Evolutionary conservation across 805 yeast genomes (phyloP).

Genomic region (Nakazawaea siamensis): DNA sequence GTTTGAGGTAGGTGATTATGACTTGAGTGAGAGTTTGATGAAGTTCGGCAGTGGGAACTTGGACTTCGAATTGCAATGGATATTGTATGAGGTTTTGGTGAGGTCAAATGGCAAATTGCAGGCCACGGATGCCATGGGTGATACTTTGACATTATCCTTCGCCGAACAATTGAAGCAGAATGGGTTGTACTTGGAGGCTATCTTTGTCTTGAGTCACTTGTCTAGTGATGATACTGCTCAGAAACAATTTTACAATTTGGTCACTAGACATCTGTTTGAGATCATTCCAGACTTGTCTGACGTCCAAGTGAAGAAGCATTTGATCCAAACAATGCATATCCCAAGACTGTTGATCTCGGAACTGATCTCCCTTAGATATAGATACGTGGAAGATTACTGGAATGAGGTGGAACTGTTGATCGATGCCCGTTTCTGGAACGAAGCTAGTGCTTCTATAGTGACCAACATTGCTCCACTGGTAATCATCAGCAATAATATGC

Average conservation of each 20-base stretch:
- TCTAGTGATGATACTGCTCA: slow-evolving; percentile 28
- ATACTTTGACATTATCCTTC: slow-evolving; percentile 21
- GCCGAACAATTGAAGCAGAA: slow-evolving; percentile 41
- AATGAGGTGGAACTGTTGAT: slow-evolving; percentile 55
- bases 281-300: slow-evolving; percentile 7
- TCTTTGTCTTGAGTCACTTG: slow-evolving; percentile 57
- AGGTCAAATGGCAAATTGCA: slow-evolving; percentile 13
- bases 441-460: slow-evolving; percentile 56
- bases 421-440: slow-evolving; percentile 47
- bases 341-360: slow-evolving; percentile 43
- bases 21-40: slow-evolving; percentile 2
- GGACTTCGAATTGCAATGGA: slow-evolving; percentile 11
- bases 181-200: slow-evolving; percentile 49
- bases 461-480: slow-evolving; percentile 64
- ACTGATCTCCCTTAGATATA: slow-evolving; percentile 52
- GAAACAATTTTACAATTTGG: slow-evolving; percentile 1
- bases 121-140: slow-evolving; percentile 12
- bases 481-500: slow-evolving; percentile 39
- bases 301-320: slow-evolving; percentile 13
- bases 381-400: slow-evolving; percentile 40
- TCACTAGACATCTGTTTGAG: slow-evolving; percentile 7
- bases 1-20: slow-evolving; percentile 10
- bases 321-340: slow-evolving; percentile 33
- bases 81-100: slow-evolving; percentile 12
- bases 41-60: slow-evolving; percentile 1